Base-by-base conservation (phyloP, 1,284 basidiomycete species). In the Rhodotorula sp. region DNA sequence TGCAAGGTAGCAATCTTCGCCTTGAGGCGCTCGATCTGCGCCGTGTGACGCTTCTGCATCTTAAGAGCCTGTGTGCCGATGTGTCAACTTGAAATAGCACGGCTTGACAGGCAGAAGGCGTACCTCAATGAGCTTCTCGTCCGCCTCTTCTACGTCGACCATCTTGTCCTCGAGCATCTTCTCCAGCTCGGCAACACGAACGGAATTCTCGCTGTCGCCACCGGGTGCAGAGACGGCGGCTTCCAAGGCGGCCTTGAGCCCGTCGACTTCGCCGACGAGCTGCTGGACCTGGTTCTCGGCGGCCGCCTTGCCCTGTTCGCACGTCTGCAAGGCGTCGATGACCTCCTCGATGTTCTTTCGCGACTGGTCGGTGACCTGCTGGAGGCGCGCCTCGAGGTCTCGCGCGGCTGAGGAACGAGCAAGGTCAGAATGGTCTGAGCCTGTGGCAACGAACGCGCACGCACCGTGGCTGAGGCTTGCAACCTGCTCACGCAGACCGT, bases 121-220 rank as follows among this genome's bases (percentile, higher is more conserved):
- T 54, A 67, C 74, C 27, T 75, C 72, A 49, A 75, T 71, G 42
- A 71, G 59, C 64, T 74, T 75, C 63, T 75, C 74, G 16, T 75
- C 69, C 4, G 72, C 67, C 46, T 75, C 72, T 46, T 75, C 74
- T 8, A 74, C 67, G 27, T 75, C 74, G 5, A 65, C 44, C 50
- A 60, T 52, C 61, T 64, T 70, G 10, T 14, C 45, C 49, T 75
- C 67, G 19, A 73, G 48, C 46, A 55, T 23, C 44, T 61, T 68
- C 49, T 69, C 69, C 34, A 75, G 62, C 60, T 73, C 72, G 19
- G 65, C 55, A n/a, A 74, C 48, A 7, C 66, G 61, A 7, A 55
- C 64, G 8, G 50, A 60, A 3, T 63, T 34, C 44, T 71, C 61
- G 23, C 41, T 23, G 23, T n/a, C 25, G 44, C n/a, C 17, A 42